Evolutionary conservation across 1,139 yeast species (phyloP), one percentile per base, ranked within the genome.

Genomic region (Protomyces arabidopsidicola): DNA sequence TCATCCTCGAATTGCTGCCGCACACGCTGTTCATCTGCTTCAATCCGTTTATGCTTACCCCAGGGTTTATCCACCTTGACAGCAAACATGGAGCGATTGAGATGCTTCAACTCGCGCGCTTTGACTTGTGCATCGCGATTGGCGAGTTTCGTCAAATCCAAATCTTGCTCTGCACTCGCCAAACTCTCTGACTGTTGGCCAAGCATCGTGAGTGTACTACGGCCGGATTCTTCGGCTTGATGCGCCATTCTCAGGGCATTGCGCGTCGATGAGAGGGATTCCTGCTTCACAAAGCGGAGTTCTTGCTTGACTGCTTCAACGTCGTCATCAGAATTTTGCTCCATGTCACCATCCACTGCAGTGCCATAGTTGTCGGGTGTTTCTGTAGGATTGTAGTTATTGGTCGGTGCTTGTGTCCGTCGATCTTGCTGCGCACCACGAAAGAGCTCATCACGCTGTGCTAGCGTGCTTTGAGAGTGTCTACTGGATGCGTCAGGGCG

Each of bases 161-260:
- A 76, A 70, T 85, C 86, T 70, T 84, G 85, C 73, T 91, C 97
- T 20, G 93, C 85, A 71, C 83, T 84, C 73, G 87, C 88, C 68
- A 93, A 78, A 61, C 90, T 79, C 73, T 90, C 97, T 35, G 64
- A 86, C 75, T 95, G 98, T 22, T 93, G 84, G 35, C 98, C 98
- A 64, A 93, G 81, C 84, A 90, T 85, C 34, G 97, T 97, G 69
- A 91, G 77, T 0, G 98, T 87, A 73, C 91, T 90, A 62, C 90
- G 82, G 31, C 96, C 98, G 8, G 91, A 83, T 63, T 87, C 88
- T 74, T 91, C 97, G 0, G 98, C 97, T 70, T 90, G 95, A 68
- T 87, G 87, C 0, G 97, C 96, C 84, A 89, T 84, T 70, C 87
- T 82, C 66, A 93, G 77, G 0, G 97, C 90, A 70, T 90, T 90